Evolutionary conservation across 2,329 filamentous ascomycete genomes (phyloP), one percentile per base, ranked within the genome.

Genomic region (Cercospora nicotianae): DNA sequence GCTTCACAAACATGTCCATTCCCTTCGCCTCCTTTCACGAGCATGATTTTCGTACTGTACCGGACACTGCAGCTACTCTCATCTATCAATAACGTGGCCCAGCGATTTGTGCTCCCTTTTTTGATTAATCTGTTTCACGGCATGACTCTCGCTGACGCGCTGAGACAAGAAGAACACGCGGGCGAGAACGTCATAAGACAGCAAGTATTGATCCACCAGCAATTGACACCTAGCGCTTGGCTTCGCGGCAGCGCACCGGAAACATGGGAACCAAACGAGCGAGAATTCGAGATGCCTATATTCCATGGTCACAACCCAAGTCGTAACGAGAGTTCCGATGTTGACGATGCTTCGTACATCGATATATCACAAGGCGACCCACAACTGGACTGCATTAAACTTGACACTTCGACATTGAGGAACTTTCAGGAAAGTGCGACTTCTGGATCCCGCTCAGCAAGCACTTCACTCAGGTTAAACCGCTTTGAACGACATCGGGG

Each of bases 41-140:
- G 62, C 62, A 64, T 59, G 62, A 23, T 59, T 58, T 20, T 59
- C 51, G 51, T 48, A 30, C 26, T 64, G n/a, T 53, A 31, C 53
- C 39, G 20, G 23, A 36, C 26, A 58, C 51, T 31, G 53, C 62
- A 64, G 33, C 62, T 59, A 26, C 28, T 59, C 9, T 64, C 51
- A 45, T 42, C 26, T 31, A 26, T 64, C 26, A 31, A 45, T 26
- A 28, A 64, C 51, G 62, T 64, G 51, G 13, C 36, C 26, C 31
- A 31, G 18, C 62, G 62, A 58, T 59, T 57, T 59, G 62, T 64
- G 31, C 62, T 64, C 62, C 31, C 6, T 12, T 10, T 23, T 39
- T 42, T 64, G 51, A 58, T 64, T 28, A 30, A 33, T 20, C 20
- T 64, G 62, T 64, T 64, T 18, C 62, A 64, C 62, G 26, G 33